phyloP scores from a whole-genome alignment of 306 rosid species.

The Trifolium pratense region DNA sequence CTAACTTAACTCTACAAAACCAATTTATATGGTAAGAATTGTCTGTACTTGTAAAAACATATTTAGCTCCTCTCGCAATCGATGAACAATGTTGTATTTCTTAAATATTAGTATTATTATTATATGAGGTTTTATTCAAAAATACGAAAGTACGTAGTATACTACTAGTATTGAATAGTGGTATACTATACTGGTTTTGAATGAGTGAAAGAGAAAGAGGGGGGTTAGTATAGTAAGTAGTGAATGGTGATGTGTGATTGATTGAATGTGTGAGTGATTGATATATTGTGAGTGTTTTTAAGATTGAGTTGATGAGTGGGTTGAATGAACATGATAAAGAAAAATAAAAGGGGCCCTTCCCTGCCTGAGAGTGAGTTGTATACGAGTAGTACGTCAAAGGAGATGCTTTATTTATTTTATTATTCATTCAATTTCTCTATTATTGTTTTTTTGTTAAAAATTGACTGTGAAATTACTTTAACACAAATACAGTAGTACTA shows the following conservation, averaged over 20 bases:
- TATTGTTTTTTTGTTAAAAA: too few relatives aligned
- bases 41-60: too few relatives aligned
- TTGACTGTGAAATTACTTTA: too few relatives aligned
- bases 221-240: too few relatives aligned
- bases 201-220: not conserved
- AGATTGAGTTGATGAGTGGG: constrained; percentile 44
- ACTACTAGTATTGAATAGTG: not conserved
- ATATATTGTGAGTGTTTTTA: constrained; percentile 39
- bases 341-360: not conserved
- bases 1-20: too few relatives aligned
- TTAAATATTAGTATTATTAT: too few relatives aligned
- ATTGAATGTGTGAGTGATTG: constrained; percentile 47
- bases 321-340: constrained; percentile 33
- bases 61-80: too few relatives aligned
- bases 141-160: too few relatives aligned
- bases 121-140: too few relatives aligned
- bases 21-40: too few relatives aligned
- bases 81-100: too few relatives aligned
- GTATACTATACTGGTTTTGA: not conserved
- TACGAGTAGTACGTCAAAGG: not conserved
- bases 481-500: not conserved
- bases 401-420: constrained; percentile 13
- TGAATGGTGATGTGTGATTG: constrained; percentile 37
- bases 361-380: constrained; percentile 2
- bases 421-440: not conserved